Conservation (phyloP, 1,139 yeast species). For the Yamadazyma trypodendri region DNA sequence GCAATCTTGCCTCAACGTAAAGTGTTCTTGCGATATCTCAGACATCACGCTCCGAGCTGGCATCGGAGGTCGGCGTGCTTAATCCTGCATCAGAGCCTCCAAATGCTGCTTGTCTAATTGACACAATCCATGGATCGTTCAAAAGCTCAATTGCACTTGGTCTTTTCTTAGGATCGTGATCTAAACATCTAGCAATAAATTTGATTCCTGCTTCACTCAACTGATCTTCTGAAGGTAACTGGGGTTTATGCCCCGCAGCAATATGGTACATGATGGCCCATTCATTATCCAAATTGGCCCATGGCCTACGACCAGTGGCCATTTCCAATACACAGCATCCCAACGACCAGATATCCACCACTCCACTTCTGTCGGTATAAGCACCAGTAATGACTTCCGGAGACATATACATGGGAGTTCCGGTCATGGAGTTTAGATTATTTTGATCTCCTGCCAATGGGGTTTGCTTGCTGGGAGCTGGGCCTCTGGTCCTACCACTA, state of each 20-base stretch:
- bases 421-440: slow-evolving; percentile 64
- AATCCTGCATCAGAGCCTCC: slow-evolving; percentile 37
- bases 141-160: slow-evolving; percentile 82
- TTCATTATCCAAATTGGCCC: slow-evolving; percentile 93
- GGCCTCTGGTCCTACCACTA: slow-evolving; percentile 49
- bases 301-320: slow-evolving; percentile 82
- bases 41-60: slow-evolving; percentile 10
- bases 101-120: slow-evolving; percentile 70
- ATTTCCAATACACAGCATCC: slow-evolving; percentile 81
- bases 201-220: slow-evolving; percentile 69
- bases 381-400: slow-evolving; percentile 93
- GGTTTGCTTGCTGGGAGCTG: slow-evolving; percentile 15
- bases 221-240: slow-evolving; percentile 76
- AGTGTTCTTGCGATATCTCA: too few species aligned
- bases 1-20: too few species aligned
- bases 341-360: slow-evolving; percentile 80
- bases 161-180: slow-evolving; percentile 77
- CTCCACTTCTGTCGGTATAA: slow-evolving; percentile 63
- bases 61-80: slow-evolving; percentile 43
- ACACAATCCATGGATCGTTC: slow-evolving; percentile 87
- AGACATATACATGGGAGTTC: slow-evolving; percentile 99
- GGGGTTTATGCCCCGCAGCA: slow-evolving; percentile 93
- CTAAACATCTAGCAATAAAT: slow-evolving; percentile 74
- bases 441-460: slow-evolving; percentile 18
- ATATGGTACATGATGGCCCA: slow-evolving; percentile 99